These are phyloP conservation scores for Lipomyces starkeyi DNA, from an alignment of 805 yeast genomes.

Conservation along the genomic window DNA sequence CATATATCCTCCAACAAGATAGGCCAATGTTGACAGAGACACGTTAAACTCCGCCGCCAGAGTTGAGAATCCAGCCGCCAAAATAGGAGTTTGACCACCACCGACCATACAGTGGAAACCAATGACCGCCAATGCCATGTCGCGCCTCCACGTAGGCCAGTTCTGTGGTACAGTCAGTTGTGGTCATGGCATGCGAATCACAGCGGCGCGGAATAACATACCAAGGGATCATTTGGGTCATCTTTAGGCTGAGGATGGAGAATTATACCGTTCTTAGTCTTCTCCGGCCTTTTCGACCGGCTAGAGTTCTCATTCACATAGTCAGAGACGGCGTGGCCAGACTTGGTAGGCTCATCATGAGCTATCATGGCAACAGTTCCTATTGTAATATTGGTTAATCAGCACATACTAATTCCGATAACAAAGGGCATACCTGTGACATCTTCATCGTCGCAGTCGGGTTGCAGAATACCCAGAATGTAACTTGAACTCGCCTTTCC, in stretches of 20 bases:
- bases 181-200: not conserved
- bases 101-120: constrained; percentile 65
- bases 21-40: constrained; percentile 53
- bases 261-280: constrained; percentile 56
- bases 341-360: not conserved
- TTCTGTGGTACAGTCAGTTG: constrained; percentile 43
- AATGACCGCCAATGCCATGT: constrained; percentile 57
- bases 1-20: constrained; percentile 65
- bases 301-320: constrained; percentile 19
- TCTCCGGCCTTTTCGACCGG: constrained; percentile 49
- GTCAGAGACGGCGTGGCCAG: constrained; percentile 12
- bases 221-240: constrained; percentile 65
- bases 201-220: not conserved
- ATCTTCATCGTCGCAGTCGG: constrained; percentile 24
- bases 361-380: constrained; percentile 36
- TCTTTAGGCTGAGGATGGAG: constrained; percentile 68
- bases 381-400: not conserved
- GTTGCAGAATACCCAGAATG: constrained; percentile 31
- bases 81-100: constrained; percentile 66
- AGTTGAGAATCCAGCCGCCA: constrained; percentile 60
- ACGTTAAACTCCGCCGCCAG: constrained; percentile 54
- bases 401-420: not conserved
- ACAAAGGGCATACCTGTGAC: constrained; percentile 27
- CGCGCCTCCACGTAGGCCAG: constrained; percentile 68
- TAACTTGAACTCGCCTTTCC: not conserved